These are phyloP conservation scores for Sporothrix schenckii DNA, from an alignment of 2,329 filamentous ascomycete species.

Conservation along the genomic window DNA sequence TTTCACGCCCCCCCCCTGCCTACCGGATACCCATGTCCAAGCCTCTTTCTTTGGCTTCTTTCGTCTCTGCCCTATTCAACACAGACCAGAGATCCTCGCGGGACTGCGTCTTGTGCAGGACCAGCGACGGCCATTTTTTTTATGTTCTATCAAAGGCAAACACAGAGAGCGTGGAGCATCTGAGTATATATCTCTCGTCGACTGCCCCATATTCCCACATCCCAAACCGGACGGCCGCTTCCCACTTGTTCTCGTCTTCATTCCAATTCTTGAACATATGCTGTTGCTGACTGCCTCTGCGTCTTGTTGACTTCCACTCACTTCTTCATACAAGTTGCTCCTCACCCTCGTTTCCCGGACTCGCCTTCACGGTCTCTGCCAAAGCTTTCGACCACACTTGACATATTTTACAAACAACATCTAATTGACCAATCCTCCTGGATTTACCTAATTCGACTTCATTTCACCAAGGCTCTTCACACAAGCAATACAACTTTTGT, in stretches of 20 bases:
- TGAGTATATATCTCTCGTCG: slow-evolving; percentile 35
- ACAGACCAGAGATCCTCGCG: slow-evolving; percentile 30
- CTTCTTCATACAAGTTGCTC: slow-evolving; percentile 23
- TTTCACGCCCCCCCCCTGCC: slow-evolving; percentile 21
- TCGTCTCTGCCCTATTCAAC: slow-evolving; percentile 33
- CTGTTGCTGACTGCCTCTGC: background rate
- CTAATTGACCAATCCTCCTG: background rate
- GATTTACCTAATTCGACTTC: background rate
- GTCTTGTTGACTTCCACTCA: slow-evolving; percentile 24
- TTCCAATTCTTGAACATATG: slow-evolving; percentile 14
- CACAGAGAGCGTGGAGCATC: slow-evolving; percentile 24
- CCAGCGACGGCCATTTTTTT: slow-evolving; percentile 12
- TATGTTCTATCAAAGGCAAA: slow-evolving; percentile 20
- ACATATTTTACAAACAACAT: background rate
- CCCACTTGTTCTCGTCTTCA: slow-evolving; percentile 18
- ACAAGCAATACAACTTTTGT: background rate
- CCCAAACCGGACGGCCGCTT: background rate
- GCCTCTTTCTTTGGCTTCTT: slow-evolving; percentile 31
- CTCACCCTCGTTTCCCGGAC: slow-evolving; percentile 22
- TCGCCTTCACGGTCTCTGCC: background rate
- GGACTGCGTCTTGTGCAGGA: slow-evolving; percentile 23
- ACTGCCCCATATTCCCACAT: slow-evolving; percentile 30
- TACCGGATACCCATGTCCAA: slow-evolving; percentile 31
- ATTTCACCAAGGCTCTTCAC: background rate
- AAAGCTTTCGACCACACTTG: background rate